Conservation (phyloP, 441 rosid genomes). For the Syzygium syzygioides region DNA sequence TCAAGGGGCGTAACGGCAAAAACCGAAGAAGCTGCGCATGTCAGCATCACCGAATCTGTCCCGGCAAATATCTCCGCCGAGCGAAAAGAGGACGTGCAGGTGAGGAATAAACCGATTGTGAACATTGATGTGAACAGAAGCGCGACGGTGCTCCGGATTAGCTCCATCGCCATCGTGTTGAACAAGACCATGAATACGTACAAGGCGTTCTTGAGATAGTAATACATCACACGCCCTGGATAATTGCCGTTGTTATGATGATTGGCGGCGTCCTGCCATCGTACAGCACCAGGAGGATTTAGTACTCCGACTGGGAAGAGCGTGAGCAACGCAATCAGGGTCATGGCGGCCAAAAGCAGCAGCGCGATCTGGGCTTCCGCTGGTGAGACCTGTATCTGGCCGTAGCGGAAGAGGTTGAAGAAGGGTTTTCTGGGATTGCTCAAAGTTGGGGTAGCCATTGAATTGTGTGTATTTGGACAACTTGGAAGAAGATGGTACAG, state of each 20-base stretch:
- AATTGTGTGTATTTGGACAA: not conserved
- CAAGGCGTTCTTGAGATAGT: not conserved
- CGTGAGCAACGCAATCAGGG: not conserved
- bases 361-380: not conserved
- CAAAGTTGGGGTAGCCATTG: not conserved
- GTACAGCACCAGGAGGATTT: not conserved
- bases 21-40: not conserved
- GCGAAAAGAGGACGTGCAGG: not conserved
- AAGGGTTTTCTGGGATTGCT: not conserved
- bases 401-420: not conserved
- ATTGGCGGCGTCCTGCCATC: not conserved
- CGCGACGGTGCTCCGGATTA: not conserved
- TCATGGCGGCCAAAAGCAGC: not conserved
- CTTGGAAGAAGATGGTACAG: not conserved
- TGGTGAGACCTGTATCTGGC: not conserved
- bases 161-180: not conserved
- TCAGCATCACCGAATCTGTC: not conserved
- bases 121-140: not conserved
- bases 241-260: not conserved
- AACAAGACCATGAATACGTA: not conserved
- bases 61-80: not conserved
- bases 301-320: not conserved
- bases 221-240: not conserved
- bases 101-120: not conserved
- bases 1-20: not conserved